These are phyloP conservation scores for Sugiyamaella neomexicana DNA, from an alignment of 1,139 yeast genomes.

Conservation along the genomic window DNA sequence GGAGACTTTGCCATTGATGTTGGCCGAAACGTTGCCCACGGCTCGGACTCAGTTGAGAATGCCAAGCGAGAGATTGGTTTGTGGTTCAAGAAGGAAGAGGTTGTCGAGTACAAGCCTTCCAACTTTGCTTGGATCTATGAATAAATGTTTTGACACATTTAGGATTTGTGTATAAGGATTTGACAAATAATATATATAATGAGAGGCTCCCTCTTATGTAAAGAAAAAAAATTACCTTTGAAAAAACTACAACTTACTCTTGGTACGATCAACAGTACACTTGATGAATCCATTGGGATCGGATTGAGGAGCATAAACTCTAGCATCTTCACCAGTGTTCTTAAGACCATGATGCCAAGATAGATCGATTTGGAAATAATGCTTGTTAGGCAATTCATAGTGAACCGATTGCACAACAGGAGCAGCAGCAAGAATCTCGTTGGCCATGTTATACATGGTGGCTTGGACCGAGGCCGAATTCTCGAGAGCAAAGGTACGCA, in stretches of 20 bases:
- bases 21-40: slow-evolving; percentile 99
- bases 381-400: slow-evolving; percentile 85
- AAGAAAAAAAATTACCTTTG: too few species aligned
- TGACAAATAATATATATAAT: slow-evolving; percentile 1
- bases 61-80: slow-evolving; percentile 94
- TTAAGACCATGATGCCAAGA: slow-evolving; percentile 78
- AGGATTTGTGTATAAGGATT: too few species aligned
- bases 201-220: too few species aligned
- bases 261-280: slow-evolving; percentile 61
- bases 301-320: slow-evolving; percentile 82
- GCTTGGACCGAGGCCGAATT: slow-evolving; percentile 92
- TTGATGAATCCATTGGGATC: slow-evolving; percentile 92
- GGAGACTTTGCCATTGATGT: slow-evolving; percentile 84
- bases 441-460: slow-evolving; percentile 90
- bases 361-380: slow-evolving; percentile 76
- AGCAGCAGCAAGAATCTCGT: slow-evolving; percentile 61
- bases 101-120: slow-evolving; percentile 88
- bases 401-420: slow-evolving; percentile 62
- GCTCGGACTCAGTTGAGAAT: slow-evolving; percentile 98
- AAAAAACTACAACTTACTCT: slow-evolving; percentile 30
- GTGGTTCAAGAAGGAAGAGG: slow-evolving; percentile 99
- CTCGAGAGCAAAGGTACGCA: slow-evolving; percentile 78
- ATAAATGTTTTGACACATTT: slow-evolving; percentile 44
- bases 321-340: slow-evolving; percentile 60
- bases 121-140: slow-evolving; percentile 91